phyloP scores from a whole-genome alignment of 495 filamentous ascomycete genomes.

The Evernia prunastri region DNA sequence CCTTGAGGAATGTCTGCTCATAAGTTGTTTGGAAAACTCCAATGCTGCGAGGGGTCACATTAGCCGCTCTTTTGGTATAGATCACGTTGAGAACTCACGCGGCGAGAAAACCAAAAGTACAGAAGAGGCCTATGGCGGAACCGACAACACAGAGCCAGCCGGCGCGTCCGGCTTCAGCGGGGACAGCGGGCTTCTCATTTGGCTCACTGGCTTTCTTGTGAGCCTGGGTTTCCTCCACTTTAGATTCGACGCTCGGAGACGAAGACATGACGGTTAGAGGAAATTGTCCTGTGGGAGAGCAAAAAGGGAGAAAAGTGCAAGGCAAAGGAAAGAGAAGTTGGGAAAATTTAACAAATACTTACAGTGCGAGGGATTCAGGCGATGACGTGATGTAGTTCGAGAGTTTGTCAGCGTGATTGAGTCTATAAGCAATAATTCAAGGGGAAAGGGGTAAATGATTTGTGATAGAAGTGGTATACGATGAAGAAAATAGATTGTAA shows the following conservation, averaged over 20 bases:
- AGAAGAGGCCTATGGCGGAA: constrained; percentile 25
- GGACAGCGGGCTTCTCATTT: not conserved
- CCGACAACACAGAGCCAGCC: constrained; percentile 33
- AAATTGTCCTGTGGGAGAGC: too few relatives aligned
- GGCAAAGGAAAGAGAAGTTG: too few relatives aligned
- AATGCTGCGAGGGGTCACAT: constrained; percentile 24
- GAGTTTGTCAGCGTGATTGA: not conserved
- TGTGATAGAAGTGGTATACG: not conserved
- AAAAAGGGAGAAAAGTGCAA: too few relatives aligned
- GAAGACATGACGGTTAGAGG: not conserved
- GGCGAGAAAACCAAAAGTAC: constrained; percentile 31
- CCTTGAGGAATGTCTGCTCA: constrained; percentile 25
- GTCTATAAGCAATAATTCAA: too few relatives aligned
- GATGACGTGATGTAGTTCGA: not conserved
- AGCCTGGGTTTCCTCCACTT: not conserved
- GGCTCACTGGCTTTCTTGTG: not conserved
- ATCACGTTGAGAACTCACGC: constrained; percentile 24
- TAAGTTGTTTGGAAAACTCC: constrained; percentile 33
- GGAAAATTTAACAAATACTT: too few relatives aligned
- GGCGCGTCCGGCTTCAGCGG: constrained; percentile 29
- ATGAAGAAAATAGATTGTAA: not conserved
- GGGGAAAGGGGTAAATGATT: too few relatives aligned
- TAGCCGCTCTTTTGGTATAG: constrained; percentile 1
- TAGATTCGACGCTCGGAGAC: not conserved
- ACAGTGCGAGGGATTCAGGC: not conserved